phyloP scores from a whole-genome alignment of 345 rosid species.

The Capsella bursapastoris region DNA sequence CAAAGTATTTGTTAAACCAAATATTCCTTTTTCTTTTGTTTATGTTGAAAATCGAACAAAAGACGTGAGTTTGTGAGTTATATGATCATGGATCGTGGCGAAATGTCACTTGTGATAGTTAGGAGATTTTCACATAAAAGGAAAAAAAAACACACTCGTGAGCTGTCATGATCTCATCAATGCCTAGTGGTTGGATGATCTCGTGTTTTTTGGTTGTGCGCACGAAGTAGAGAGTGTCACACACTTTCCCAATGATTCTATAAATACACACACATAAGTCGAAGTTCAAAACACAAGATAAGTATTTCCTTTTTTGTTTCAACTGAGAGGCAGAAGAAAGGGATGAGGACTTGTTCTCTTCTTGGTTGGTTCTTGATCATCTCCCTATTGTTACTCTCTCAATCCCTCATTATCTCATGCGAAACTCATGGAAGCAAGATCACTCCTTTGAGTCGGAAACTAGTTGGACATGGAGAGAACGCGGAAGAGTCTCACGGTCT shows the following conservation, averaged over 20 bases:
- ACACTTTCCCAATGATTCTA: slow-evolving; percentile 23
- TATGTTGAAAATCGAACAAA: neutral
- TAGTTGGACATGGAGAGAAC: slow-evolving; percentile 36
- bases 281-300: neutral
- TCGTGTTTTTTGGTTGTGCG: slow-evolving; percentile 15
- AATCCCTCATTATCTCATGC: slow-evolving; percentile 31
- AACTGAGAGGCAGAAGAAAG: neutral
- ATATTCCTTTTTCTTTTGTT: neutral
- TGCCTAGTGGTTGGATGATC: slow-evolving; percentile 10
- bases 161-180: slow-evolving; percentile 20
- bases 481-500: slow-evolving; percentile 19
- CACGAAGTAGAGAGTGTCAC: slow-evolving; percentile 21
- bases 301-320: neutral
- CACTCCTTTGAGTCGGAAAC: slow-evolving; percentile 27
- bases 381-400: slow-evolving; percentile 36
- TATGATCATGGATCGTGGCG: slow-evolving; percentile 16
- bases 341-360: slow-evolving; percentile 34
- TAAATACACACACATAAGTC: slow-evolving; percentile 15
- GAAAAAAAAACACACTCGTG: neutral
- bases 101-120: neutral
- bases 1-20: too few relatives aligned
- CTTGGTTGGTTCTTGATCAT: slow-evolving; percentile 41
- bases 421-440: neutral
- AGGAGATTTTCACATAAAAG: neutral
- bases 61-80: neutral